Conservation (phyloP, 2,329 filamentous ascomycete genomes). For the Camillea tinctor region DNA sequence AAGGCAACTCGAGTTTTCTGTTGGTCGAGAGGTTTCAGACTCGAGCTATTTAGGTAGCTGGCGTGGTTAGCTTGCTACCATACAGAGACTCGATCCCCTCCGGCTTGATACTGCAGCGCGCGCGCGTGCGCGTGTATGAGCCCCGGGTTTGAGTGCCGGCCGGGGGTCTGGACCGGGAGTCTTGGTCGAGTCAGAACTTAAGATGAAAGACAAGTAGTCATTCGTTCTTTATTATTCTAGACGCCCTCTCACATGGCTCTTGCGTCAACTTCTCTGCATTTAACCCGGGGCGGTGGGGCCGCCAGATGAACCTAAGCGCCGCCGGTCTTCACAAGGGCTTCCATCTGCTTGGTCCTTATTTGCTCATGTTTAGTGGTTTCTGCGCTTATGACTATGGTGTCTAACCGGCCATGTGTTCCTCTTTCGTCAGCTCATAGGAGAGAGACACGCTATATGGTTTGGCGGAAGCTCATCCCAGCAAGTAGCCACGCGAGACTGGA, state of each 20-base stretch:
- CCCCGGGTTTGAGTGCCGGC: slow-evolving; percentile 15
- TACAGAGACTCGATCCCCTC: slow-evolving; percentile 6
- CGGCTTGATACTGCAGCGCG: slow-evolving; percentile 21
- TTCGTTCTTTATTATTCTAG: slow-evolving; percentile 15
- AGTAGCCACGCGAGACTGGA: neutral
- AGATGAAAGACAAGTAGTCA: slow-evolving; percentile 6
- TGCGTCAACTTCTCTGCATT: slow-evolving; percentile 10
- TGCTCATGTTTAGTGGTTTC: slow-evolving; percentile 11
- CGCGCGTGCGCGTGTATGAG: slow-evolving; percentile 13
- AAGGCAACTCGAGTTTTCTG: slow-evolving; percentile 2
- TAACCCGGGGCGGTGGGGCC: slow-evolving; percentile 20
- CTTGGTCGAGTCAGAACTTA: slow-evolving; percentile 4
- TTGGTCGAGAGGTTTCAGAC: slow-evolving; percentile 9
- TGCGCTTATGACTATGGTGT: slow-evolving; percentile 20
- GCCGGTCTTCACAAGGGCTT: slow-evolving; percentile 12
- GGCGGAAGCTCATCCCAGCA: neutral
- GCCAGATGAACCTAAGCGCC: slow-evolving; percentile 25
- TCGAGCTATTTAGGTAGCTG: slow-evolving; percentile 16
- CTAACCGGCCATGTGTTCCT: slow-evolving; percentile 7
- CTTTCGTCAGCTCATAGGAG: slow-evolving; percentile 8
- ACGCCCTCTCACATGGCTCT: neutral
- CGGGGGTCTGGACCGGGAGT: slow-evolving; percentile 5
- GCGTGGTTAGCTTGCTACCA: slow-evolving; percentile 21
- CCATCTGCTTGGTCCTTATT: slow-evolving; percentile 11
- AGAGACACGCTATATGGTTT: slow-evolving; percentile 1